A percentile compares a stretch with the other conserved stretches of the same genome.
Conservation (phyloP, 176 grass and related monocot genomes). For the Miscanthus lutarioriparius region DNA sequence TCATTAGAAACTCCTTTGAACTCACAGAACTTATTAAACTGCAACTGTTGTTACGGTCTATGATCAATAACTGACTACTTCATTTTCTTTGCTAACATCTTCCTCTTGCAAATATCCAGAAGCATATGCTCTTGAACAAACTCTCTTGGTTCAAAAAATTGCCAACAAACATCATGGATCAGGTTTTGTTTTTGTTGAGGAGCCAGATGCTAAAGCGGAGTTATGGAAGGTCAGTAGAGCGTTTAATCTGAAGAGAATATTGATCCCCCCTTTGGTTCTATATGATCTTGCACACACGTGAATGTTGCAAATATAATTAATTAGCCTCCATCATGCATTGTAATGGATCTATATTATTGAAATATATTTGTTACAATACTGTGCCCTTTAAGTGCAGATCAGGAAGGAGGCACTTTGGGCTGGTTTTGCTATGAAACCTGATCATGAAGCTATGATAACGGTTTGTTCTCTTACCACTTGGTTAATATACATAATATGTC, state of each 20-base stretch:
- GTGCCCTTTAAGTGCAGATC: slow-evolving; percentile 52
- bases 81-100: slow-evolving; percentile 28
- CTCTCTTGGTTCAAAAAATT: slow-evolving; percentile 91
- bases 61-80: not conserved
- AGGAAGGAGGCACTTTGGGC: slow-evolving; percentile 98
- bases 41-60: slow-evolving; percentile 13
- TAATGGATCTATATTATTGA: not conserved
- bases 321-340: not conserved
- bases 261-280: not conserved
- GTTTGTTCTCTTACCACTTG: slow-evolving; percentile 62
- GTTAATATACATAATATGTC: slow-evolving; percentile 8
- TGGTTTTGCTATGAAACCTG: slow-evolving; percentile 90
- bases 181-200: slow-evolving; percentile 92
- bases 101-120: slow-evolving; percentile 53
- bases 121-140: slow-evolving; percentile 93
- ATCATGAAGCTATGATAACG: slow-evolving; percentile 86
- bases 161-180: slow-evolving; percentile 79
- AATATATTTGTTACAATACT: slow-evolving; percentile 31
- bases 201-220: slow-evolving; percentile 71
- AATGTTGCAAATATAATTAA: not conserved
- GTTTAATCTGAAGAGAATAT: slow-evolving; percentile 8
- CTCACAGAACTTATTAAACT: slow-evolving; percentile 15
- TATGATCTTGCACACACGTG: not conserved
- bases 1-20: slow-evolving; percentile 7
- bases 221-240: slow-evolving; percentile 72